Evolutionary conservation across 805 yeast genomes (phyloP), one percentile per base, ranked within the genome.

Genomic region (Myxozyma melibiosi): DNA sequence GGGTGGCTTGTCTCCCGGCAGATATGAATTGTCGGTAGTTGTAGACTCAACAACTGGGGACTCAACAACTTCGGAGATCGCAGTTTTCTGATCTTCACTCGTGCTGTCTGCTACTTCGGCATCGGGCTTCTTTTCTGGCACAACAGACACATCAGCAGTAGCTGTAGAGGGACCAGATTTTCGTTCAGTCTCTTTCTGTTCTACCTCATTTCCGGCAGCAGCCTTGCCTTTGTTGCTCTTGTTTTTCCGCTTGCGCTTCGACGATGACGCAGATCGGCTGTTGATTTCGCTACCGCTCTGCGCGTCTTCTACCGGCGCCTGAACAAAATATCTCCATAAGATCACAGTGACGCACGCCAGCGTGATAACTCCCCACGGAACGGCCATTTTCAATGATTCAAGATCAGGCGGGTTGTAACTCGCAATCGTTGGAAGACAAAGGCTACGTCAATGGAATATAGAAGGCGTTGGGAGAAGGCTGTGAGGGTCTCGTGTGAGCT

Each of bases 341-440:
- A 45, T 14, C 20, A 45, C 22, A 22, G 40, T 14, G 13, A 34
- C 34, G 14, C 50, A 30, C 8, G 34, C 40, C 18, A 34, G 9
- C 13, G 40, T 40, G 13, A 45, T 24, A 3, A 25, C 41, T 14
- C 31, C 37, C 50, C 50, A 45, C 20, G 50, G 50, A 33, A 33
- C 25, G 13, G 40, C 50, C 50, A 45, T 45, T 8, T 18, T 28
- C 45, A 41, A 27, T n/a, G 6, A 14, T 25, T 14, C n/a, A n/a
- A 35, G 16, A 8, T n/a, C 39, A 35, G 39, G 20, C 16, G 3
- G 24, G 8, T 20, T 28, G n/a, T n/a, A n/a, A n/a, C n/a, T n/a
- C n/a, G n/a, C n/a, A n/a, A n/a, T n/a, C n/a, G n/a, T n/a, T n/a
- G n/a, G n/a, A n/a, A n/a, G n/a, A n/a, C n/a, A n/a, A n/a, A n/a